Evolutionary conservation across 1,284 basidiomycete species (phyloP).

Genomic region (Cryptococcus jaspeensis): DNA sequence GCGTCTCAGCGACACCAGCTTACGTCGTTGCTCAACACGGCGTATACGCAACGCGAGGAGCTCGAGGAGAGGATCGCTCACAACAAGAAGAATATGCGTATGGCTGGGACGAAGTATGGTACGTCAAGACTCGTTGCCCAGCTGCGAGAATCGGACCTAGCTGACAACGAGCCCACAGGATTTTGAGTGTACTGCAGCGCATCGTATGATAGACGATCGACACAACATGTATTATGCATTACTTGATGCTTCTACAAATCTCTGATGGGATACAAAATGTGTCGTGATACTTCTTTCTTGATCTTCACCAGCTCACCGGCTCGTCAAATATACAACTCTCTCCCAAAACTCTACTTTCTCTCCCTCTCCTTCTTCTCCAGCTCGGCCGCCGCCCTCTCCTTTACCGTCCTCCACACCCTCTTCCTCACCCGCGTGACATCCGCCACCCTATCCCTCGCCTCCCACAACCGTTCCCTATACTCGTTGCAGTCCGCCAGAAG

Average conservation of each 20-base stretch:
- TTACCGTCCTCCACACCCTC: constrained; percentile 53
- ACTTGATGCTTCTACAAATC: background rate
- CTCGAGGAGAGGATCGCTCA: constrained; percentile 46
- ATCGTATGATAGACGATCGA: background rate
- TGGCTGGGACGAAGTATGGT: constrained; percentile 48
- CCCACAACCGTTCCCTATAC: constrained; percentile 56
- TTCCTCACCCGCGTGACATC: constrained; percentile 53
- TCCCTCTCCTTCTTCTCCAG: constrained; percentile 28
- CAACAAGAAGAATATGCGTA: constrained; percentile 49
- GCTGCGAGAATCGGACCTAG: background rate
- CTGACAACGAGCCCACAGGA: background rate
- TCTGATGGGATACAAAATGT: background rate
- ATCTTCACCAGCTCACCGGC: background rate
- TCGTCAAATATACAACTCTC: constrained; percentile 1
- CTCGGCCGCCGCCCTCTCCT: constrained; percentile 46
- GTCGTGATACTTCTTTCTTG: background rate
- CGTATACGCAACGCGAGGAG: constrained; percentile 39
- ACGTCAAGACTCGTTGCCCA: constrained; percentile 1
- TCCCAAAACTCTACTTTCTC: background rate
- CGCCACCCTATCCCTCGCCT: constrained; percentile 54
- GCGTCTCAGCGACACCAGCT: constrained; percentile 50
- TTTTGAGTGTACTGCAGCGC: background rate
- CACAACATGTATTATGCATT: constrained; percentile 10
- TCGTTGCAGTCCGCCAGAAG: constrained; percentile 55
- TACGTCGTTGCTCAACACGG: constrained; percentile 42